Evolutionary conservation across 176 grass and related monocot species (phyloP).

Genomic region (Carex myosuroides): DNA sequence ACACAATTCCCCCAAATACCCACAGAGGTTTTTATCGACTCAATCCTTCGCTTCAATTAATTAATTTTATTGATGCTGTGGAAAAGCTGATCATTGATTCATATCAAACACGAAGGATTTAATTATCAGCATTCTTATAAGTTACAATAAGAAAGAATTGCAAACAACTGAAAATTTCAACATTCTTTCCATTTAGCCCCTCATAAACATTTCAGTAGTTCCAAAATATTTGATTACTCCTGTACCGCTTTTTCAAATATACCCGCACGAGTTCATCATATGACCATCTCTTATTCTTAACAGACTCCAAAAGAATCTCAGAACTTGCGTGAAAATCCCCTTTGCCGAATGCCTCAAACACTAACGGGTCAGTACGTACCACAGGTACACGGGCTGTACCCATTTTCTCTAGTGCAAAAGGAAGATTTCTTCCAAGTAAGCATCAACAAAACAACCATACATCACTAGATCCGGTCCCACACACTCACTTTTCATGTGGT

Average conservation of each 20-base stretch:
- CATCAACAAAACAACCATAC: slow-evolving; percentile 71
- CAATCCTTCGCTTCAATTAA: too few relatives aligned
- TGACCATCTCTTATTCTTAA: slow-evolving; percentile 37
- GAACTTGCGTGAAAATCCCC: slow-evolving; percentile 67
- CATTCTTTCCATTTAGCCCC: too few relatives aligned
- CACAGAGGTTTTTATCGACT: too few relatives aligned
- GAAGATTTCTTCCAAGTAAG: slow-evolving; percentile 63
- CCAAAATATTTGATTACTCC: slow-evolving; percentile 83
- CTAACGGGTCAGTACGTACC: slow-evolving; percentile 42
- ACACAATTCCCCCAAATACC: too few relatives aligned
- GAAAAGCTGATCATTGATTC: too few relatives aligned
- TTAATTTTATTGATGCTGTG: too few relatives aligned
- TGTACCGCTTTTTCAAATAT: slow-evolving; percentile 55
- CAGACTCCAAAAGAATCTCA: slow-evolving; percentile 51
- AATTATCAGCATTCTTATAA: too few relatives aligned
- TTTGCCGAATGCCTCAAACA: slow-evolving; percentile 82
- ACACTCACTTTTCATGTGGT: slow-evolving; percentile 69
- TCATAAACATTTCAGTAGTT: slow-evolving; percentile 51
- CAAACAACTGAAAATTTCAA: too few relatives aligned
- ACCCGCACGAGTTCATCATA: slow-evolving; percentile 52
- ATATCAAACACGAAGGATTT: too few relatives aligned
- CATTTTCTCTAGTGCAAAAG: slow-evolving; percentile 50
- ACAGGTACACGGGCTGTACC: slow-evolving; percentile 23
- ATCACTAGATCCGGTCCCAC: slow-evolving; percentile 68
- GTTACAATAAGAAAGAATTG: too few relatives aligned